These are phyloP conservation scores for Aspergillus novofumigatus DNA, from an alignment of 2,329 filamentous ascomycete species.

Conservation along the genomic window DNA sequence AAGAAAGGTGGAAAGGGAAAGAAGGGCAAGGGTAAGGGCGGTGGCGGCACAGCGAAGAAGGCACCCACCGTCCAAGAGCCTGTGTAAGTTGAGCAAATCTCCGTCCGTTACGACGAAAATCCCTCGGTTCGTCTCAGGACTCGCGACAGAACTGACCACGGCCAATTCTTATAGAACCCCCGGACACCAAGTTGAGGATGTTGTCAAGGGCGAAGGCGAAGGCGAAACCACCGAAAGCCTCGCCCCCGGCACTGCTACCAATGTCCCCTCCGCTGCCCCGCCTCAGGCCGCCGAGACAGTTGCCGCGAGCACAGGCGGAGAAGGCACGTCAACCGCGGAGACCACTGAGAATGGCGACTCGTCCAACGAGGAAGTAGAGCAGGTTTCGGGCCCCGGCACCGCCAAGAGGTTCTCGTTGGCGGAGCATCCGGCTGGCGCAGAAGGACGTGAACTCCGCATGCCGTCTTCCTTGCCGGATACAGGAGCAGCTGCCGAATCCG, in stretches of 20 bases:
- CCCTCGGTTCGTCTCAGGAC: neutral
- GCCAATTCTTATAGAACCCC: conserved; percentile 14
- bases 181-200: conserved; percentile 20
- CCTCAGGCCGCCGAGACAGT: conserved; percentile 5
- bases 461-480: neutral
- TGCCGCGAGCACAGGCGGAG: conserved; percentile 7
- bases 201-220: conserved; percentile 18
- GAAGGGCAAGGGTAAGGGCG: conserved; percentile 26
- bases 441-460: neutral
- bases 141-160: conserved; percentile 5
- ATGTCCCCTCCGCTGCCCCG: conserved; percentile 8
- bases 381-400: neutral
- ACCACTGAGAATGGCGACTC: conserved; percentile 2
- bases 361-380: conserved; percentile 1
- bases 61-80: conserved; percentile 25
- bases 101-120: neutral
- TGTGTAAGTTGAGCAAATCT: conserved; percentile 22
- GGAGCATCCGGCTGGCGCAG: neutral
- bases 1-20: conserved; percentile 34
- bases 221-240: conserved; percentile 12
- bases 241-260: conserved; percentile 12
- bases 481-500: neutral
- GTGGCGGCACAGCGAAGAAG: conserved; percentile 23
- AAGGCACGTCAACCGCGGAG: conserved; percentile 2
- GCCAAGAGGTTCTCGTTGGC: neutral